phyloP scores from a whole-genome alignment of 1,284 basidiomycete genomes.

The Ceratobasidium sp. region DNA sequence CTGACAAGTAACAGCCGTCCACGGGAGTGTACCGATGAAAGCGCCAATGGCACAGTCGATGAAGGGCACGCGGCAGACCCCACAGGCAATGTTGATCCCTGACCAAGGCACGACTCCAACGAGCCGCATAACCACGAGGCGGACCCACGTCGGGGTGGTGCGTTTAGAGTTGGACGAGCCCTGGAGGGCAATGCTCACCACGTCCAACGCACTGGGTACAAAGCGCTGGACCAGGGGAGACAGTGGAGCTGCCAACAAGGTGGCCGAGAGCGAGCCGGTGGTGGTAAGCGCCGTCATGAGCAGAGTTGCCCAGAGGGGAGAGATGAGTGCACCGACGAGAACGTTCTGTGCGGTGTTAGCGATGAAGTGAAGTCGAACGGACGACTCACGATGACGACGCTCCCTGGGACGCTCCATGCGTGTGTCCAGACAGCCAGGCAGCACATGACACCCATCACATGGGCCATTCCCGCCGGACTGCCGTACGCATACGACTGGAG shows the following conservation, averaged over 20 bases:
- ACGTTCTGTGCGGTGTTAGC: constrained; percentile 68
- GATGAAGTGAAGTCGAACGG: constrained; percentile 37
- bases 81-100: constrained; percentile 91
- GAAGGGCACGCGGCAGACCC: constrained; percentile 82
- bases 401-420: constrained; percentile 91
- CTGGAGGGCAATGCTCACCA: constrained; percentile 74
- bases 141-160: constrained; percentile 76
- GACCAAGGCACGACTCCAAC: constrained; percentile 92
- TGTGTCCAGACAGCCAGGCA: constrained; percentile 92
- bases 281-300: constrained; percentile 84
- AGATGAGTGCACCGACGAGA: constrained; percentile 84
- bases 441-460: constrained; percentile 81
- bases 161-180: constrained; percentile 53
- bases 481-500: constrained; percentile 74
- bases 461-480: constrained; percentile 58
- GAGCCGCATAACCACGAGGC: constrained; percentile 81
- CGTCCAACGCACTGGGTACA: constrained; percentile 83
- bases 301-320: constrained; percentile 77
- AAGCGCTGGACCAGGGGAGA: constrained; percentile 79
- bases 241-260: constrained; percentile 79
- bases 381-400: constrained; percentile 78
- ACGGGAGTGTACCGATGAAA: constrained; percentile 80
- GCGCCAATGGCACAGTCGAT: constrained; percentile 77
- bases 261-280: constrained; percentile 80
- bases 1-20: constrained; percentile 87